Base-by-base conservation (phyloP, 1,284 basidiomycete genomes). In the Ceratobasidium papillatum region DNA sequence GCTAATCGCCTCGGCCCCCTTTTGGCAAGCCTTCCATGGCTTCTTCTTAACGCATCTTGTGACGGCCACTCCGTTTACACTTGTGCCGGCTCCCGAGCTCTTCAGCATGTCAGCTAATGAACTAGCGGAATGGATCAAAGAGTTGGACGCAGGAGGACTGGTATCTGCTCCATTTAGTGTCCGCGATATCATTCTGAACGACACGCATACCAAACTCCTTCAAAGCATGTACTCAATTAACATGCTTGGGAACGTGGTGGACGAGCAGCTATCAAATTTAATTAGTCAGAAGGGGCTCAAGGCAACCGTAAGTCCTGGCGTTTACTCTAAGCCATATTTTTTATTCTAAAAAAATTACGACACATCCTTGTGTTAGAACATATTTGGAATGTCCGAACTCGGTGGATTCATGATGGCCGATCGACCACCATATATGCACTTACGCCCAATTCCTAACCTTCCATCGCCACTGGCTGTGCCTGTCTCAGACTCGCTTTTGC, bases 11-110 rank as follows among this genome's bases (percentile, higher is more conserved):
- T 7, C 7, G 7, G 38, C 5, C 38, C 32, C 49, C 4, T 66
- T 49, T 25, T 66, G 64, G 64, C 64, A 52, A 54, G 25, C 47
- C 3, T 68, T 68, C 49, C 51, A 68, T 43, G 8, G 11, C 3
- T 14, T 9, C 0, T 27, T 56, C 9, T 22, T 68, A 5, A 22
- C 22, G 3, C 47, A 52, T 30, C 51, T 68, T 22, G 47, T 41
- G 9, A 68, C 65, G 3, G 65, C 34, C 11, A 56, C 51, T 14
- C 65, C 65, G 7, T 12, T 68, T 9, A 22, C 65, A 1, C 38
- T 68, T 43, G 36, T 34, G 2, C n/a, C 45, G 19, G 22, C 17
- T 12, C n/a, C 22, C 3, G 49, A 56, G 1, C 8, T 65, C 5
- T 32, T 9, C 12, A 14, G 27, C 25, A 17, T 65, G 12, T 49